Evolutionary conservation across 2,329 filamentous ascomycete genomes (phyloP), one percentile per base, ranked within the genome.

Genomic region (Phialocephala subalpina): DNA sequence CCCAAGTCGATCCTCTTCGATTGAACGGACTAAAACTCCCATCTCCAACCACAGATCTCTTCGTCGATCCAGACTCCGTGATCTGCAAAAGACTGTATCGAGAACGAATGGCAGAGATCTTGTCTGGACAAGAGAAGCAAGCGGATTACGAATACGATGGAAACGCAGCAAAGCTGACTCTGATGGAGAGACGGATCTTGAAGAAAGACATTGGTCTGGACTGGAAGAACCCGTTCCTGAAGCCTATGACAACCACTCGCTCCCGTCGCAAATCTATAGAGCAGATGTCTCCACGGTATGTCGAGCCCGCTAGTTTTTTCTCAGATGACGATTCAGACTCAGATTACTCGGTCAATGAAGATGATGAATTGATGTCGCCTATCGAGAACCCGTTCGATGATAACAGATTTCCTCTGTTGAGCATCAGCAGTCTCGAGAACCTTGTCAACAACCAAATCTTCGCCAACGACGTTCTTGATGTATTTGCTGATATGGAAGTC

Each of bases 181-280:
- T 33, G 29, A 5, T 33, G 4, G 29, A 42, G 3, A 49, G 20
- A n/a, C n/a, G 20, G 11, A 2, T 22, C n/a, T 49, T 49, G 9
- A 11, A 22, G 18, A 22, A 11, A 12, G 6, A 22, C n/a, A 25
- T 20, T 14, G 45, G n/a, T 42, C 12, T 42, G 11, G 45, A 49
- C 18, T 49, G n/a, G 8, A 25, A 49, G 45, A 49, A 49, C 22
- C 45, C 45, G n/a, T 49, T 49, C 45, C 22, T 49, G 45, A 25
- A 33, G 29, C 29, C 29, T 33, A 33, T 4, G 29, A 33, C 29
- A 33, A 33, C 29, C 29, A 33, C 29, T 33, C 9, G 4, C 4
- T 33, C 29, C 9, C 4, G 45, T n/a, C 20, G 18, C 4, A n/a
- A 6, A 25, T 22, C n/a, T 22, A 12, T 12, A n/a, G 9, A 25